Percentiles rank a stretch among this genome's conserved stretches.
These are phyloP conservation scores for Apiotrichum montevideense DNA, from an alignment of 1,284 basidiomycete species.

Conservation along the genomic window DNA sequence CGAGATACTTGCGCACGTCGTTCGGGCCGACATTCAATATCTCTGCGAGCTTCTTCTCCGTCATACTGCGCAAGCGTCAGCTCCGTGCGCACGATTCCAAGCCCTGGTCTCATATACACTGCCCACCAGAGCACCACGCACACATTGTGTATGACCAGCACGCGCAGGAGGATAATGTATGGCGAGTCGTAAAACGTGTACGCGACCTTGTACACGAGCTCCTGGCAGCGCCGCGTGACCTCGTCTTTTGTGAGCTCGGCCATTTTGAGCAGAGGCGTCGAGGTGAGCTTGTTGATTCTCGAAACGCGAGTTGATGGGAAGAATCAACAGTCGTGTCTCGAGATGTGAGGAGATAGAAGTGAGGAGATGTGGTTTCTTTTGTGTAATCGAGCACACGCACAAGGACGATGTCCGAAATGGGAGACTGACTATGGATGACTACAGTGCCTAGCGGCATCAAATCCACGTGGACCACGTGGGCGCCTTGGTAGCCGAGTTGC, in stretches of 20 bases:
- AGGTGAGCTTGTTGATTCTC: no score
- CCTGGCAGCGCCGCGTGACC: slow-evolving; percentile 28
- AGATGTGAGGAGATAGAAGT: no score
- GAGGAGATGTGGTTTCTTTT: no score
- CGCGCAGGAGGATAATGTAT: slow-evolving; percentile 85
- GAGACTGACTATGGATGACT: no score
- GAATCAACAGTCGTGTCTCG: no score
- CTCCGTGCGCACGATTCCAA: background rate
- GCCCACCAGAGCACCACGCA: slow-evolving; percentile 41
- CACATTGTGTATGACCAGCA: slow-evolving; percentile 84
- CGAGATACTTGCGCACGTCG: slow-evolving; percentile 87
- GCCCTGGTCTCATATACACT: no score
- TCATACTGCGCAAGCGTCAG: slow-evolving; percentile 16
- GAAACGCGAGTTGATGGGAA: no score
- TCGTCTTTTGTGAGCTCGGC: slow-evolving; percentile 31
- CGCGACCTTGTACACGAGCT: slow-evolving; percentile 82
- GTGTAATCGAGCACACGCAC: no score
- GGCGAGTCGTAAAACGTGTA: slow-evolving; percentile 92
- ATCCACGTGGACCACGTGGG: no score
- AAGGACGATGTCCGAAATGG: no score
- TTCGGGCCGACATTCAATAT: slow-evolving; percentile 83
- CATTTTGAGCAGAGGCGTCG: slow-evolving; percentile 2
- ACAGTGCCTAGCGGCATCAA: no score
- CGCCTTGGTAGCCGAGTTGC: no score
- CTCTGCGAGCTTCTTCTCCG: slow-evolving; percentile 63